A percentile compares a stretch with the other conserved stretches of the same genome.
Conservation (phyloP, 345 rosid species). For the Laguncularia racemosa region DNA sequence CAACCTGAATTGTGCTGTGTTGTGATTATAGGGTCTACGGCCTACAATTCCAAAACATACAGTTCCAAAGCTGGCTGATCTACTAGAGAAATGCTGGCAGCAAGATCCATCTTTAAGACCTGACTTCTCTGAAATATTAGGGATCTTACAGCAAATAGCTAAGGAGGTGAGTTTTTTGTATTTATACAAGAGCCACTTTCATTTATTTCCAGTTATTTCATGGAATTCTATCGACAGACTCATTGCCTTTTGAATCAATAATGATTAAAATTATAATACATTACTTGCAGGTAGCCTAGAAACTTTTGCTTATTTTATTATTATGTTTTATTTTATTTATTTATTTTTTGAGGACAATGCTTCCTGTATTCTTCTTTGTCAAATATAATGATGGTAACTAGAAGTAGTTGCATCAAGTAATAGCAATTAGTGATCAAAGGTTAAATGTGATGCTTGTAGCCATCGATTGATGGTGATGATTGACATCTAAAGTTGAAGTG, state of each 20-base stretch:
- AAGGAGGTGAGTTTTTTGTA: conserved; percentile 48
- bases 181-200: not conserved
- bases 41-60: conserved; percentile 76
- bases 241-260: not conserved
- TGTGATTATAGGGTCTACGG: conserved; percentile 49
- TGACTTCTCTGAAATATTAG: conserved; percentile 71
- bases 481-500: too few species aligned
- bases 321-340: too few species aligned
- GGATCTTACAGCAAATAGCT: conserved; percentile 50
- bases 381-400: too few species aligned
- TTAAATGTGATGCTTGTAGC: too few species aligned
- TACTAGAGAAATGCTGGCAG: conserved; percentile 80
- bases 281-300: too few species aligned
- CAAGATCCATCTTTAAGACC: conserved; percentile 80
- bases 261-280: too few species aligned
- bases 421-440: too few species aligned
- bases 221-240: not conserved
- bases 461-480: too few species aligned
- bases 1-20: not conserved
- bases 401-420: too few species aligned
- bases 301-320: too few species aligned
- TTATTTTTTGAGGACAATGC: too few species aligned
- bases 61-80: conserved; percentile 51
- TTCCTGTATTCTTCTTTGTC: too few species aligned
- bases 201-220: not conserved